These are phyloP conservation scores for Xylaria sp. DNA, from an alignment of 2,329 filamentous ascomycete species.

Conservation along the genomic window DNA sequence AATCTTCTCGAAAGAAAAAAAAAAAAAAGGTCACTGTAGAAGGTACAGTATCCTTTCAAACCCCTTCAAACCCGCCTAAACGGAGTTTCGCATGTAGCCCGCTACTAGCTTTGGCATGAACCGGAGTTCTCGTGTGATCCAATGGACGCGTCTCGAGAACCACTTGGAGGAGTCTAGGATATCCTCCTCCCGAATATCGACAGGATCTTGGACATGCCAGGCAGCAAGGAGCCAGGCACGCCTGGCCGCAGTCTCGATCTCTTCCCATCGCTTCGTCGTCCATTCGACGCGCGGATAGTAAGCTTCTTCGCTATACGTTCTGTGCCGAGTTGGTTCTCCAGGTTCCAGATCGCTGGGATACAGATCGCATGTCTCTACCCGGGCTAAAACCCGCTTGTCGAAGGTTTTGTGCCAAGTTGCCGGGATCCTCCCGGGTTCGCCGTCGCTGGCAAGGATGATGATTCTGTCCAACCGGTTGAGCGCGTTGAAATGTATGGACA, in stretches of 20 bases:
- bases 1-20: neutral
- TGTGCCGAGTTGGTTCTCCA: neutral
- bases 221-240: neutral
- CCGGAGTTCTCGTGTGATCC: neutral
- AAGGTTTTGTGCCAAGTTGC: neutral
- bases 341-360: no score
- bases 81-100: neutral
- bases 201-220: constrained; percentile 5
- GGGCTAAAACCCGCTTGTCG: neutral
- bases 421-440: neutral
- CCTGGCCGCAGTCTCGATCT: neutral
- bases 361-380: neutral
- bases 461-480: neutral
- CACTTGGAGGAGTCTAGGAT: neutral
- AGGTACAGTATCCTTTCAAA: neutral
- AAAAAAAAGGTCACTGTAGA: neutral
- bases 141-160: neutral
- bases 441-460: neutral
- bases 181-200: neutral
- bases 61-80: neutral
- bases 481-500: neutral
- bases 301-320: neutral
- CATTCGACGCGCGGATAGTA: constrained; percentile 4
- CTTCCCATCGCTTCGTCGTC: neutral
- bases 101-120: neutral